These are phyloP conservation scores for Aspergillus fischeri DNA, from an alignment of 2,329 filamentous ascomycete genomes.

Conservation along the genomic window DNA sequence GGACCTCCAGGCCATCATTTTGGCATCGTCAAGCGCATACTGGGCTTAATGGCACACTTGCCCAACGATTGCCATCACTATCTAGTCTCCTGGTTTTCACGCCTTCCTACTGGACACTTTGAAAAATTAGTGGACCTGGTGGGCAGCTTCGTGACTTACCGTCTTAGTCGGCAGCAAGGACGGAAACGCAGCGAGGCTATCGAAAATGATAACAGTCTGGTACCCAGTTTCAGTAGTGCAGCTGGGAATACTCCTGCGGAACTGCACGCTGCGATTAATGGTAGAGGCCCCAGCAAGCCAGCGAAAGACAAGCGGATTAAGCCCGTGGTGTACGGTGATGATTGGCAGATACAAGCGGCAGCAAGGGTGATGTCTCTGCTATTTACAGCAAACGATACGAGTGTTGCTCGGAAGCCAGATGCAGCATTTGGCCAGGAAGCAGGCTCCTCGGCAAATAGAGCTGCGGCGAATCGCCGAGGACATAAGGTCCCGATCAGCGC, in stretches of 20 bases:
- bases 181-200: constrained; percentile 58
- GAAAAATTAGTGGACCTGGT: constrained; percentile 71
- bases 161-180: constrained; percentile 67
- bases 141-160: constrained; percentile 74
- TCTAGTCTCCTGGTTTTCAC: constrained; percentile 73
- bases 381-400: constrained; percentile 72
- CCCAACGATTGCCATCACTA: constrained; percentile 71
- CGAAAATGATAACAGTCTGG: constrained; percentile 58
- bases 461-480: constrained; percentile 49
- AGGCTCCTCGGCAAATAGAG: constrained; percentile 34
- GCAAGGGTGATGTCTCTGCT: constrained; percentile 75
- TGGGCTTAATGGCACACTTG: constrained; percentile 75
- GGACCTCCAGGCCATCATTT: constrained; percentile 65
- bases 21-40: constrained; percentile 76
- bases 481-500: constrained; percentile 74
- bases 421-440: constrained; percentile 23
- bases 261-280: constrained; percentile 70
- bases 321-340: constrained; percentile 65
- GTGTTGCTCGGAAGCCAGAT: constrained; percentile 38
- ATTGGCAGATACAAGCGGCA: constrained; percentile 84
- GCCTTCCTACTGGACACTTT: constrained; percentile 64
- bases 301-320: constrained; percentile 49
- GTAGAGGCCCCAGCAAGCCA: constrained; percentile 47
- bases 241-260: constrained; percentile 62
- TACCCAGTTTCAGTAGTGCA: constrained; percentile 68